phyloP scores from a whole-genome alignment of 1,284 basidiomycete species.

The Ustilago lituana region DNA sequence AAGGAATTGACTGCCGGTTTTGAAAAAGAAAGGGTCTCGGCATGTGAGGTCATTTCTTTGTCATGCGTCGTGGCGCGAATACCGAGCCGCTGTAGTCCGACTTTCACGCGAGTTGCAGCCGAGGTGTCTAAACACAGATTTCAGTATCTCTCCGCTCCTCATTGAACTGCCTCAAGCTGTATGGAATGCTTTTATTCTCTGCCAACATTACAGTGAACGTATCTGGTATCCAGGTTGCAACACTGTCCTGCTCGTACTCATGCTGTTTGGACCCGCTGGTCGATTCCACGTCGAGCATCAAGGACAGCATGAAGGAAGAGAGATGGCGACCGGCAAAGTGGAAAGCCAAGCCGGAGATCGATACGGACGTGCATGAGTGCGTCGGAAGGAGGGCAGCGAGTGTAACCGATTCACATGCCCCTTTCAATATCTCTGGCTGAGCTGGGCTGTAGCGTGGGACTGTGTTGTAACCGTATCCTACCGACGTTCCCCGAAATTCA shows the following conservation, averaged over 20 bases:
- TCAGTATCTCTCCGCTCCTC: neutral
- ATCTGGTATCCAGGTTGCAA: neutral
- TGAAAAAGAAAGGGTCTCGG: neutral
- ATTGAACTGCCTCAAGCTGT: no score
- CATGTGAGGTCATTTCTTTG: constrained; percentile 20
- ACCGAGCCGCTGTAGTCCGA: constrained; percentile 23
- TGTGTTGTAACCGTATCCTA: neutral
- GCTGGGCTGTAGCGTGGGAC: neutral
- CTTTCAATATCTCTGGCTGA: no score
- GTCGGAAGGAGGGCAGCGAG: neutral
- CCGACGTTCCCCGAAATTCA: no score
- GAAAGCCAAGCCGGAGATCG: constrained; percentile 10
- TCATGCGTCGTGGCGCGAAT: neutral
- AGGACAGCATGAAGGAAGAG: no score
- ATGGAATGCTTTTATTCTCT: no score
- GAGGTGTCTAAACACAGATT: constrained; percentile 18
- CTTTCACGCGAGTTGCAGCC: constrained; percentile 36
- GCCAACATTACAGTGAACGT: no score
- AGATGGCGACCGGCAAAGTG: constrained; percentile 14
- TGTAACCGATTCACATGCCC: constrained; percentile 31
- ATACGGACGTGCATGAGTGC: constrained; percentile 15
- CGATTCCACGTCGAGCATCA: no score
- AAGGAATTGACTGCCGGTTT: no score
- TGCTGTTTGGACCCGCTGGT: neutral
- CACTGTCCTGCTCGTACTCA: neutral